Conservation (phyloP, 495 filamentous ascomycete genomes). For the Penicillium samsonianum region DNA sequence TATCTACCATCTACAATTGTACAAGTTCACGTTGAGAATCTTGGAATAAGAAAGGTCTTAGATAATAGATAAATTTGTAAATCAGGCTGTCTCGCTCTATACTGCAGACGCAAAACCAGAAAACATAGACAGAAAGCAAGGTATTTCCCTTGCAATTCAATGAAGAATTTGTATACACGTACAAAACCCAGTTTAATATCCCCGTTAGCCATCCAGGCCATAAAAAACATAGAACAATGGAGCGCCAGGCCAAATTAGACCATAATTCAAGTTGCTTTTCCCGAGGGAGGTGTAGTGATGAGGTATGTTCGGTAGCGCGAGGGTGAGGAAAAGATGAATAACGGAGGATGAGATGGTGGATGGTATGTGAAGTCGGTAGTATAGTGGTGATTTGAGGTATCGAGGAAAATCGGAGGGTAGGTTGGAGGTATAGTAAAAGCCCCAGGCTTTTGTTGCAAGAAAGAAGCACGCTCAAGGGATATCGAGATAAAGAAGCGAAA, state of each 20-base stretch:
- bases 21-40: not conserved
- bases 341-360: not conserved
- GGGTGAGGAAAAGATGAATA: not conserved
- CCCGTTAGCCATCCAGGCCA: not conserved
- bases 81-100: slow-evolving; percentile 6
- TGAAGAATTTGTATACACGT: slow-evolving; percentile 8
- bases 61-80: slow-evolving; percentile 1
- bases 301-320: not conserved
- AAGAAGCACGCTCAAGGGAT: slow-evolving; percentile 35
- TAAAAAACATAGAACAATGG: slow-evolving; percentile 12
- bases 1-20: not conserved
- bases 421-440: slow-evolving; percentile 21
- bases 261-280: slow-evolving; percentile 15
- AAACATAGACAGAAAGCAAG: slow-evolving; percentile 2
- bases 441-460: slow-evolving; percentile 27
- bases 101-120: slow-evolving; percentile 7
- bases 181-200: slow-evolving; percentile 4
- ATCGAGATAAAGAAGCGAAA: slow-evolving; percentile 26
- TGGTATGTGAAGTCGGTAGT: slow-evolving; percentile 1
- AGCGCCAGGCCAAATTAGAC: slow-evolving; percentile 12
- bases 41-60: too few relatives aligned
- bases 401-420: not conserved
- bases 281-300: not conserved
- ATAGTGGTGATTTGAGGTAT: not conserved
- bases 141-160: not conserved